Base-by-base conservation (phyloP, 2,329 filamentous ascomycete species). In the Apiospora aurea region DNA sequence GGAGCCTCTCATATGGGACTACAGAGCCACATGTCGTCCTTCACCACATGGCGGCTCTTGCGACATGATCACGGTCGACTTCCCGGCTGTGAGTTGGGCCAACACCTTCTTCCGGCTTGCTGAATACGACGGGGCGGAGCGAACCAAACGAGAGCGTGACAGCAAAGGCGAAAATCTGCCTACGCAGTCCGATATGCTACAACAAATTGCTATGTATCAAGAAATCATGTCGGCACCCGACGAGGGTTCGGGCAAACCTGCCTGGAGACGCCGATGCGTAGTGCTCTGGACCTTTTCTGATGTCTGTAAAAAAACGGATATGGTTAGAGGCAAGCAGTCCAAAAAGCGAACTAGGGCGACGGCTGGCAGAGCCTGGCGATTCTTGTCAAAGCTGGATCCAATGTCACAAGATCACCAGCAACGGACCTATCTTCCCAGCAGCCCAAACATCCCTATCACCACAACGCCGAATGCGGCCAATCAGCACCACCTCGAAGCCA, bases 201-300 rank as follows among this genome's bases (percentile, higher is more conserved):
- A 86, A 75, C 87, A 87, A 79, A 89, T 91, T 66, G 88, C 88
- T 78, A 92, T 92, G 90, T 89, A 90, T 79, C 90, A 92, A 79
- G 90, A 92, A 82, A 85, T 92, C 53, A 91, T 87, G 85, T 91
- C 88, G 4, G 81, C 83, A 18, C 80, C 87, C 3, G 85, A 85
- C 7, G 83, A 85, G 34, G 71, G 74, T 49, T 68, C 64, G 70
- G 69, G 71, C 67, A 75, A 74, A 73, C 76, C 69, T 80, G 69
- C 76, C 6, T 91, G 89, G 87, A 86, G 83, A 13, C 86, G 89
- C n/a, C 87, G 89, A 69, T 86, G 84, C 46, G 86, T 91, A 72
- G 84, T 92, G 70, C 84, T 92, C 49, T 92, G 90, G 90, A 89
- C 89, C 2, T 92, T 92, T 79, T 85, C 80, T 81, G 82, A 83